These are phyloP conservation scores for Asterella californica DNA, from an alignment of 225 moss, liverwort and hornwort species.

Conservation along the genomic window DNA sequence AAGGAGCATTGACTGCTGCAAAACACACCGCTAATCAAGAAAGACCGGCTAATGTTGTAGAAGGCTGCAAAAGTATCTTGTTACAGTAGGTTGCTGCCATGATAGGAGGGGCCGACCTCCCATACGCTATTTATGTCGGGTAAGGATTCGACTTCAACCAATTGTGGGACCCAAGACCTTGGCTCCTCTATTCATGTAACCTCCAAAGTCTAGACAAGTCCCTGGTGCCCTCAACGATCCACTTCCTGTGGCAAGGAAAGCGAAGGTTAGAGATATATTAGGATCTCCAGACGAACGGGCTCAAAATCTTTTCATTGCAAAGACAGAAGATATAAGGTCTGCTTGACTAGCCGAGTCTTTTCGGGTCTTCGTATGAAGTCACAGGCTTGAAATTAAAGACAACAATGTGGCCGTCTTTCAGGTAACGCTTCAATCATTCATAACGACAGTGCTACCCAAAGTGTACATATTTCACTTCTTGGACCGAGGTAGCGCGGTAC, in stretches of 20 bases:
- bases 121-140: background rate
- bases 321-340: background rate
- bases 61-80: slow-evolving; percentile 3
- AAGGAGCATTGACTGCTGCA: slow-evolving; percentile 15
- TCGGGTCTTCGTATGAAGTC: too few species aligned
- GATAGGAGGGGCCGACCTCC: slow-evolving; percentile 2
- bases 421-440: too few species aligned
- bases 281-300: background rate
- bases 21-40: slow-evolving; percentile 4
- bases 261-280: background rate
- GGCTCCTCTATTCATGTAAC: slow-evolving; percentile 1
- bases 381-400: too few species aligned
- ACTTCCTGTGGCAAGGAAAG: slow-evolving; percentile 1
- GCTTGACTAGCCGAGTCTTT: background rate
- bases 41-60: slow-evolving; percentile 9
- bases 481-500: too few species aligned
- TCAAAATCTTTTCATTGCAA: background rate
- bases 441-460: too few species aligned
- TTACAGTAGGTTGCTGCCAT: background rate
- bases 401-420: too few species aligned
- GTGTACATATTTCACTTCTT: too few species aligned
- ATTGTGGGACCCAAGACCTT: slow-evolving; percentile 3
- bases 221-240: background rate
- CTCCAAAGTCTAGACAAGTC: slow-evolving; percentile 5
- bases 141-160: background rate